Percentiles rank a stretch among this genome's conserved stretches.
Evolutionary conservation across 176 grass and related monocot genomes (phyloP).

Genomic region (Elymus sibiricus): DNA sequence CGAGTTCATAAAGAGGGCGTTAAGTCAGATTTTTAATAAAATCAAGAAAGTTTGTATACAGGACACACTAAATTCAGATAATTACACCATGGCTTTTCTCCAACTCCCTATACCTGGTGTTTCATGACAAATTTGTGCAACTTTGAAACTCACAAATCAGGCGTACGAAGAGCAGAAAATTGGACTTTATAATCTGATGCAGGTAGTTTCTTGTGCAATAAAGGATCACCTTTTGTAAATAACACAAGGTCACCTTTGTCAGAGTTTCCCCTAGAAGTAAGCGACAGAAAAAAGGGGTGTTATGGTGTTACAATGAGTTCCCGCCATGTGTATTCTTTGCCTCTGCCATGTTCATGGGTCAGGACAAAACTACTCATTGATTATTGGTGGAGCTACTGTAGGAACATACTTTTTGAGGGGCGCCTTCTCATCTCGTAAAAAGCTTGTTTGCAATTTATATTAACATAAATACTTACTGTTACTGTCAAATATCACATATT

Average conservation of each 20-base stretch:
- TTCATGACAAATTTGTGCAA: background rate
- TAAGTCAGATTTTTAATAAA: background rate
- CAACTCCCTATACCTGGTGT: background rate
- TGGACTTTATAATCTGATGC: background rate
- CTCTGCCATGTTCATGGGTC: background rate
- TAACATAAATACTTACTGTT: background rate
- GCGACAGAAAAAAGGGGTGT: background rate
- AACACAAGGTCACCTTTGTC: conserved; percentile 6
- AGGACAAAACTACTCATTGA: background rate
- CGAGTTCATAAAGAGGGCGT: background rate
- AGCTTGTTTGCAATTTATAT: background rate
- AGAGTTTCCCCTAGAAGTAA: conserved; percentile 13
- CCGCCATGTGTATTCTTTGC: background rate
- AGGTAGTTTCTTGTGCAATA: background rate
- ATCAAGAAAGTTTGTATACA: background rate
- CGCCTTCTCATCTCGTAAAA: background rate
- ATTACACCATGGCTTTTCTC: background rate
- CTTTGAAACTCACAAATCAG: background rate
- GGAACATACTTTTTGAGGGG: background rate
- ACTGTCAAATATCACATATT: background rate
- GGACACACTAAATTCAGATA: background rate
- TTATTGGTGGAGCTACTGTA: background rate
- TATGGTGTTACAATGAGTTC: conserved; percentile 10
- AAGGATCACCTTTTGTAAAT: background rate
- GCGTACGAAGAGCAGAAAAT: background rate